Evolutionary conservation across 2,329 filamentous ascomycete species (phyloP).

Genomic region (Juglanconis oblonga): DNA sequence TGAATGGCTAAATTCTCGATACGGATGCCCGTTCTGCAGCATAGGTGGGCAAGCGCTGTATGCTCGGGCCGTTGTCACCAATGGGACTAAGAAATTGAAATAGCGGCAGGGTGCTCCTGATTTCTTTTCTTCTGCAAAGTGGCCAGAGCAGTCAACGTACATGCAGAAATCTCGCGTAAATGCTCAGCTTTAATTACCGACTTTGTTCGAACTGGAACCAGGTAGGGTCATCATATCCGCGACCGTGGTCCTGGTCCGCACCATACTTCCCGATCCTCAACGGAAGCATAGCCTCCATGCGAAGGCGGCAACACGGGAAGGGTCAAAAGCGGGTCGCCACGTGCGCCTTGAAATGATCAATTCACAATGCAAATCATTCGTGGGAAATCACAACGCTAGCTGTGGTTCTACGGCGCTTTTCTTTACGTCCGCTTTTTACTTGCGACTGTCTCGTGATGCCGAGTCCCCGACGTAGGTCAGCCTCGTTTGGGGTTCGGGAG

Average conservation of each 20-base stretch:
- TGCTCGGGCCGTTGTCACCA: too few relatives aligned
- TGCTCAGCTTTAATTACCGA: too few relatives aligned
- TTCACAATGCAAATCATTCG: slow-evolving; percentile 9
- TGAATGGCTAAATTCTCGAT: background rate
- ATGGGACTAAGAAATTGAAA: too few relatives aligned
- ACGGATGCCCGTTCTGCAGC: too few relatives aligned
- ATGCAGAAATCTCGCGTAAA: too few relatives aligned
- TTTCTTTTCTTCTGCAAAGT: too few relatives aligned
- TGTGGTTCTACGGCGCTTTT: background rate
- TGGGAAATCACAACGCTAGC: slow-evolving; percentile 12
- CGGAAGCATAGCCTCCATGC: slow-evolving; percentile 15
- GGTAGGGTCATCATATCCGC: background rate
- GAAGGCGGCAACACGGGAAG: slow-evolving; percentile 9
- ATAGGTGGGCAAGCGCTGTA: too few relatives aligned
- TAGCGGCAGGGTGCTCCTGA: too few relatives aligned
- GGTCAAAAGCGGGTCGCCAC: background rate
- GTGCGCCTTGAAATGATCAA: background rate
- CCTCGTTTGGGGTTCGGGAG: background rate
- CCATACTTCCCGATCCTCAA: background rate
- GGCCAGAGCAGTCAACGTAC: too few relatives aligned
- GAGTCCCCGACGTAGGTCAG: background rate
- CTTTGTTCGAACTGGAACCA: background rate
- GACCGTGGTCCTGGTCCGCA: background rate
- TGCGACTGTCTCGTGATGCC: background rate
- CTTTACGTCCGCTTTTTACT: background rate